These are phyloP conservation scores for Pezicula radicicola DNA, from an alignment of 2,329 filamentous ascomycete genomes.

Conservation along the genomic window DNA sequence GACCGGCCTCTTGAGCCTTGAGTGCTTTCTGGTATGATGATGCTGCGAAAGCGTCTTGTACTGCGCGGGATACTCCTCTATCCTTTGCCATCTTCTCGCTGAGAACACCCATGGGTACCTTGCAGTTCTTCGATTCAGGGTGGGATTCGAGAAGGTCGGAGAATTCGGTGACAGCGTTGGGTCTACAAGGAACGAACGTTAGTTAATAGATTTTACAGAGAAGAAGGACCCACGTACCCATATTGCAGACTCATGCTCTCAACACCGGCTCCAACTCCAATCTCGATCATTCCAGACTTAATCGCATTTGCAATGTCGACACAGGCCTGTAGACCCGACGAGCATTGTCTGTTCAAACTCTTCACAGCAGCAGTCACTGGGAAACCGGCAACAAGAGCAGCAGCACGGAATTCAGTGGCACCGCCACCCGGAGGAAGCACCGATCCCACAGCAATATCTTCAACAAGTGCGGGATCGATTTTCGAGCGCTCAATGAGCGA, in stretches of 20 bases:
- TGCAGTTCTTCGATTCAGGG: slow-evolving; percentile 88
- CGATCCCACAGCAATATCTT: slow-evolving; percentile 89
- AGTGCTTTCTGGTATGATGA: slow-evolving; percentile 86
- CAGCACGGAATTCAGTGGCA: slow-evolving; percentile 94
- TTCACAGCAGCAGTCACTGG: slow-evolving; percentile 81
- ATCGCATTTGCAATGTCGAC: slow-evolving; percentile 95
- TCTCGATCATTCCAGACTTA: slow-evolving; percentile 85
- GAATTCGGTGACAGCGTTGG: slow-evolving; percentile 86
- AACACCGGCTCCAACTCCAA: slow-evolving; percentile 90
- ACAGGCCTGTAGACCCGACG: slow-evolving; percentile 85
- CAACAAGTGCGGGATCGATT: slow-evolving; percentile 83
- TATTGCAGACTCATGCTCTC: slow-evolving; percentile 96
- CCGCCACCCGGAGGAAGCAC: slow-evolving; percentile 92
- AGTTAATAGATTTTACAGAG: neutral
- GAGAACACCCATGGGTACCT: slow-evolving; percentile 92
- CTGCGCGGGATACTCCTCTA: slow-evolving; percentile 64
- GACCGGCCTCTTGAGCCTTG: slow-evolving; percentile 80
- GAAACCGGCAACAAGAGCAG: slow-evolving; percentile 86
- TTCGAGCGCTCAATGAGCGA: slow-evolving; percentile 79
- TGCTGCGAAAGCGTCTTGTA: slow-evolving; percentile 94
- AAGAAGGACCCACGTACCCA: slow-evolving; percentile 53
- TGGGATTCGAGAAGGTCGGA: slow-evolving; percentile 81
- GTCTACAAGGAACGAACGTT: slow-evolving; percentile 41
- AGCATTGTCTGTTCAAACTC: slow-evolving; percentile 91
- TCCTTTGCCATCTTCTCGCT: slow-evolving; percentile 95